Conservation (phyloP, 129 eudicot species). For the Glebionis coronaria region DNA sequence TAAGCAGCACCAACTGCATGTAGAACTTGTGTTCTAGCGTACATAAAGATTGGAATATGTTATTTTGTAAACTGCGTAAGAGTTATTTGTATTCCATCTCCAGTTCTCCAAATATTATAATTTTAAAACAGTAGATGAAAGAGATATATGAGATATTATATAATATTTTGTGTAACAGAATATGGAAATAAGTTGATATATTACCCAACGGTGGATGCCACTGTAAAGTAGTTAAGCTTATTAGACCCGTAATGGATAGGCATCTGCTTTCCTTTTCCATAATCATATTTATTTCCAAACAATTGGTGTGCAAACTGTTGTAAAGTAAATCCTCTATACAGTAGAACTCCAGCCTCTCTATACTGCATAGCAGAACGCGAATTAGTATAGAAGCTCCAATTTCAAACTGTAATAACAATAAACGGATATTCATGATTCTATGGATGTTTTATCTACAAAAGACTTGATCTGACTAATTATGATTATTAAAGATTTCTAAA, state of each 20-base stretch:
- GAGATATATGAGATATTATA: too few species aligned
- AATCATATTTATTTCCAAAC: conserved; percentile 71
- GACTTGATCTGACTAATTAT: too few species aligned
- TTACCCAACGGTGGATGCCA: conserved; percentile 91
- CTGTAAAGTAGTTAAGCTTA: conserved; percentile 72
- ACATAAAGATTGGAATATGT: conserved; percentile 8
- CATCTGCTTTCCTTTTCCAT: conserved; percentile 94
- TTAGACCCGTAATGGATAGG: conserved; percentile 91
- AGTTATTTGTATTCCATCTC: too few species aligned
- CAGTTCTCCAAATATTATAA: too few species aligned
- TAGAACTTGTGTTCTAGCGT: conserved; percentile 69
- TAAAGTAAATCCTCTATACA: conserved; percentile 93
- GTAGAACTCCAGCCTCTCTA: conserved; percentile 90
- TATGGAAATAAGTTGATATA: conserved; percentile 6
- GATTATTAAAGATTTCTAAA: too few species aligned
- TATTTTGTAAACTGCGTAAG: neutral
- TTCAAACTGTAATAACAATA: neutral
- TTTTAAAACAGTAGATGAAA: too few species aligned
- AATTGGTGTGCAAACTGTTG: conserved; percentile 88
- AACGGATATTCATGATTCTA: neutral
- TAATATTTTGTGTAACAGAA: neutral
- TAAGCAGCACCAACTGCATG: conserved; percentile 99
- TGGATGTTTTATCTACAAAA: neutral
- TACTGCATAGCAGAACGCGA: conserved; percentile 50
- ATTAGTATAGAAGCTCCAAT: conserved; percentile 11